These are phyloP conservation scores for Claviceps quebecensis DNA, from an alignment of 2,329 filamentous ascomycete genomes.

Conservation along the genomic window DNA sequence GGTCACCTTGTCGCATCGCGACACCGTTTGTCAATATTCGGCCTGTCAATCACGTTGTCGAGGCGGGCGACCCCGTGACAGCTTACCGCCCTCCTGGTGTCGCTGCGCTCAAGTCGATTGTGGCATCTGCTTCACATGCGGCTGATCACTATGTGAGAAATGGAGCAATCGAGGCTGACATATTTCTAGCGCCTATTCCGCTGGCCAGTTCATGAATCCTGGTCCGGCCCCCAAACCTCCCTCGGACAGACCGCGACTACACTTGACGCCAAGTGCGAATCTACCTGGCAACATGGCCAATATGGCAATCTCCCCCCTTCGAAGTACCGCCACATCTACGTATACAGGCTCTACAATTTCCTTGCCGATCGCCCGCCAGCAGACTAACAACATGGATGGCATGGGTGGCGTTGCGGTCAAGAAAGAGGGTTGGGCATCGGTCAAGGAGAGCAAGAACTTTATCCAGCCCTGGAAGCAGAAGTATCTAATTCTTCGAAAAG, in stretches of 20 bases:
- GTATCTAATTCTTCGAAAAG: slow-evolving; percentile 82
- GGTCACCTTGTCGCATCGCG: not conserved
- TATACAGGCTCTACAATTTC: slow-evolving; percentile 61
- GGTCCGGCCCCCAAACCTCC: slow-evolving; percentile 88
- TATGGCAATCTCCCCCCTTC: slow-evolving; percentile 60
- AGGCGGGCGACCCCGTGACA: not conserved
- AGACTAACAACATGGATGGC: slow-evolving; percentile 46
- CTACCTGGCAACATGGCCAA: slow-evolving; percentile 67
- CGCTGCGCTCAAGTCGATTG: not conserved
- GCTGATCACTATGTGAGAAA: not conserved
- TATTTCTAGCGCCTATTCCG: slow-evolving; percentile 37
- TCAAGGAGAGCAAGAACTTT: slow-evolving; percentile 83
- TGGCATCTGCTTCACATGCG: not conserved
- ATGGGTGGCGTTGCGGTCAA: slow-evolving; percentile 57
- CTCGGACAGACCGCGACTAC: slow-evolving; percentile 66
- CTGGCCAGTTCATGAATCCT: slow-evolving; percentile 83
- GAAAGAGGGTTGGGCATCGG: slow-evolving; percentile 69
- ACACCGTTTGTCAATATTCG: not conserved
- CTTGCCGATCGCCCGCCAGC: slow-evolving; percentile 51
- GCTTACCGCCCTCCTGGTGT: not conserved
- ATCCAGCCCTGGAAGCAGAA: slow-evolving; percentile 82
- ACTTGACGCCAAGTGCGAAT: slow-evolving; percentile 62
- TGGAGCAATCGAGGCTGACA: slow-evolving; percentile 4
- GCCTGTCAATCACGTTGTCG: not conserved
- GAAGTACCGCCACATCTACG: slow-evolving; percentile 49